Percentiles rank a stretch among this genome's conserved stretches.
Conservation (phyloP, 148 eudicot genomes). For the Rhododendron mucronatum region DNA sequence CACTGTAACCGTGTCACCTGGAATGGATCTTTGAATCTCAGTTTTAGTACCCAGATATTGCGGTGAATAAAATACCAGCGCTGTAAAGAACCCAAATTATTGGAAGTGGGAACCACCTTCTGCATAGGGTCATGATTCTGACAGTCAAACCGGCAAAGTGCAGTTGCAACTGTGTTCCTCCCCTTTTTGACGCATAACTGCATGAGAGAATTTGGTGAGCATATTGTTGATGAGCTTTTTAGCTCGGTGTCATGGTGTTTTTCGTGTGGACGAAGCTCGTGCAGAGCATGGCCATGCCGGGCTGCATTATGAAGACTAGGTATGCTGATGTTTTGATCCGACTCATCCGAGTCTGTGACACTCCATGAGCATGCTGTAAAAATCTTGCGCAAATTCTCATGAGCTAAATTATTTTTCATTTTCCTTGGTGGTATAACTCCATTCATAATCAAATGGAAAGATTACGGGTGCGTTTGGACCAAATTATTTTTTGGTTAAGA, state of each 20-base stretch:
- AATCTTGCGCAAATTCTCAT: neutral
- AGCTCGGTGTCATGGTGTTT: too few relatives aligned
- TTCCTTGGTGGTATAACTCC: neutral
- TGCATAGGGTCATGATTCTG: constrained; percentile 42
- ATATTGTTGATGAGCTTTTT: neutral
- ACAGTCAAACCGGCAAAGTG: constrained; percentile 52
- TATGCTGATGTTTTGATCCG: too few relatives aligned
- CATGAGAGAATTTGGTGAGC: neutral
- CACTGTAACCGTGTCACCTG: constrained; percentile 61
- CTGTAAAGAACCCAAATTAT: constrained; percentile 44
- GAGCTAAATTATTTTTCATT: neutral
- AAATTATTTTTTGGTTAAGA: too few relatives aligned
- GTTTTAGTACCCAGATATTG: constrained; percentile 34
- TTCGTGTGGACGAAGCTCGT: too few relatives aligned
- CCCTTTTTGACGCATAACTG: neutral
- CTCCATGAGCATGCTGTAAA: too few relatives aligned
- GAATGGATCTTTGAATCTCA: constrained; percentile 49
- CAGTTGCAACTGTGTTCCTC: constrained; percentile 49
- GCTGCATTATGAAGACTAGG: too few relatives aligned
- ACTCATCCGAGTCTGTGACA: too few relatives aligned
- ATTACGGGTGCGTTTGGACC: too few relatives aligned
- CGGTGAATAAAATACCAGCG: constrained; percentile 51
- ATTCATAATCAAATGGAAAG: too few relatives aligned
- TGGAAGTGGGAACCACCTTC: constrained; percentile 39
- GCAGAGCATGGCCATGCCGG: too few relatives aligned